Percentiles rank a stretch among this genome's conserved stretches.
phyloP scores from a whole-genome alignment of 1,284 basidiomycete species.

The Ceratobasidium sp. region DNA sequence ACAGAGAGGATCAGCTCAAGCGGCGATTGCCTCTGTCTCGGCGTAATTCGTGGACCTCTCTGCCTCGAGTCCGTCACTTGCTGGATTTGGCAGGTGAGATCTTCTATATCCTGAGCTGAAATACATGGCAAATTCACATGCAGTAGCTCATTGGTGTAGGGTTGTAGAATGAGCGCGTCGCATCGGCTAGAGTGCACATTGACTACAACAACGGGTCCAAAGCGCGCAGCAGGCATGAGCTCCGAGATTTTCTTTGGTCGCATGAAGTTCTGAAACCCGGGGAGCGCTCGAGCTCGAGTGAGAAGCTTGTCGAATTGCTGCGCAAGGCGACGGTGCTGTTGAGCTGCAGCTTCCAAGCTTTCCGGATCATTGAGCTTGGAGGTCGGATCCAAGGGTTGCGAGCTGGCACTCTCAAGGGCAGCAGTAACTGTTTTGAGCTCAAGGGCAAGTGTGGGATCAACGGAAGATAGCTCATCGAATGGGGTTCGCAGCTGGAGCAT shows the following conservation, averaged over 20 bases:
- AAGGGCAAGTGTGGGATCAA: not conserved
- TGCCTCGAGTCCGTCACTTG: not conserved
- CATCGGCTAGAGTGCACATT: not conserved
- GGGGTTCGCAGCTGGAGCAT: not conserved
- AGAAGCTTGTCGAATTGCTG: conserved; percentile 7
- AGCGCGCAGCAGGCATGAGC: not conserved
- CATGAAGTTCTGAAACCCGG: conserved; percentile 6
- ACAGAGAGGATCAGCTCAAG: not conserved
- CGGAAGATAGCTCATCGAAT: not conserved
- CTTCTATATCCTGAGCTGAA: no score
- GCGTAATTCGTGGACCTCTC: not conserved
- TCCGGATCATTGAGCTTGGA: no score
- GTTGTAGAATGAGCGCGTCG: conserved; percentile 4
- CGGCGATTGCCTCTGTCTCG: not conserved
- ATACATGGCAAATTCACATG: not conserved
- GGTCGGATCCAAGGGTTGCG: no score
- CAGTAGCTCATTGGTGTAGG: not conserved
- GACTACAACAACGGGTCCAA: not conserved
- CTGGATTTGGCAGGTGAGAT: not conserved
- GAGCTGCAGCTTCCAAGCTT: not conserved
- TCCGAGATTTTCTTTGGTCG: not conserved
- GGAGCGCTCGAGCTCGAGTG: not conserved
- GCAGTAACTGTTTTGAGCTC: not conserved
- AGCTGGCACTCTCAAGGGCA: not conserved
- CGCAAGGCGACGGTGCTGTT: conserved; percentile 9